Evolutionary conservation across 1,284 basidiomycete genomes (phyloP).

Genomic region (Stereum hirsutum): DNA sequence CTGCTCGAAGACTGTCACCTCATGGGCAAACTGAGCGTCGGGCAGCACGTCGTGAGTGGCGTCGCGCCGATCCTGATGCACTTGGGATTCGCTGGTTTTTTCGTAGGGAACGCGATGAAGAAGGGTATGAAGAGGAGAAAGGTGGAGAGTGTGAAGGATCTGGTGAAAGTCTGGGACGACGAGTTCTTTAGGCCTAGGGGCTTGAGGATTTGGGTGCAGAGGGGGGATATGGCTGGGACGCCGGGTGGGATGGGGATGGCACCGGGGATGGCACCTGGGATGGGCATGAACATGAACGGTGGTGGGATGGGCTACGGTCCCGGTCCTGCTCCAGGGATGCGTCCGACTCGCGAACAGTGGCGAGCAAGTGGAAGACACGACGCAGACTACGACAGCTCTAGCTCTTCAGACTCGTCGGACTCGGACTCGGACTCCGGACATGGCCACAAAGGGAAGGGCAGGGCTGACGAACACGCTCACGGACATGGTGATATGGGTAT

Average conservation of each 20-base stretch:
- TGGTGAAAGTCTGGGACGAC: slow-evolving; percentile 1
- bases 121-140: not conserved
- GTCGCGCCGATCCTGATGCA: not conserved
- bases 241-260: not conserved
- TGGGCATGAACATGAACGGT: too few relatives aligned
- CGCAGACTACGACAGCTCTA: too few relatives aligned
- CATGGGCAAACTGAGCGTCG: not conserved
- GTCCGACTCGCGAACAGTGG: too few relatives aligned
- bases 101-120: not conserved
- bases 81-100: not conserved
- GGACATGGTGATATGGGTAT: too few relatives aligned
- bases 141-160: not conserved
- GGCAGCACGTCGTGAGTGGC: not conserved
- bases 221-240: too few relatives aligned
- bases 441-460: too few relatives aligned
- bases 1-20: slow-evolving; percentile 4
- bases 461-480: too few relatives aligned
- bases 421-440: not conserved
- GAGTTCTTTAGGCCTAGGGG: not conserved
- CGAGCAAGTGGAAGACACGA: too few relatives aligned
- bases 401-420: not conserved
- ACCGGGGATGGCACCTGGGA: not conserved
- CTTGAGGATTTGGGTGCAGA: not conserved
- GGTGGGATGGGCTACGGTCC: too few relatives aligned
- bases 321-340: too few relatives aligned